phyloP scores from a whole-genome alignment of 371 early-diverging fungal species.

The Actinomortierella wolfii region DNA sequence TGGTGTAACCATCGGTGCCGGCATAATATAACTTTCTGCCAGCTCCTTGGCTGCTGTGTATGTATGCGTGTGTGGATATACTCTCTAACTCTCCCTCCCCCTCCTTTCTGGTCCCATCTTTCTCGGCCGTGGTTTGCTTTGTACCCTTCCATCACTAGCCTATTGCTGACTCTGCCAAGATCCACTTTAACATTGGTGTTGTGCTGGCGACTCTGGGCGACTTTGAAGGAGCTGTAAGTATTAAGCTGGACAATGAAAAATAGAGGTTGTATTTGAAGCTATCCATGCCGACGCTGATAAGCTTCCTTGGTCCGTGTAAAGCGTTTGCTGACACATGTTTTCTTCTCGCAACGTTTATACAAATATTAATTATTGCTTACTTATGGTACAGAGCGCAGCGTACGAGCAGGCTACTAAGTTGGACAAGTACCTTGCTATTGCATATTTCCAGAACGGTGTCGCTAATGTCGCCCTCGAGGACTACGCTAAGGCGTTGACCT shows the following conservation, averaged over 20 bases:
- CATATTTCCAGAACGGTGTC: constrained; percentile 91
- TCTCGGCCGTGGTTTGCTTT: neutral
- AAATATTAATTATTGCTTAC: neutral
- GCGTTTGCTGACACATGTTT: neutral
- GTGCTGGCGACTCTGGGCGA: constrained; percentile 76
- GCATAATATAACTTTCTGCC: too few relatives aligned
- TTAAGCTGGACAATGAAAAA: constrained; percentile 5
- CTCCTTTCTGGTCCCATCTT: neutral
- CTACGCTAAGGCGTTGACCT: constrained; percentile 59
- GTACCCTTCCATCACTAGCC: constrained; percentile 50
- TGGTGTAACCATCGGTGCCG: too few relatives aligned
- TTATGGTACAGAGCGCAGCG: constrained; percentile 62
- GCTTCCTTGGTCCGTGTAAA: neutral
- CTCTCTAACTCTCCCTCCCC: neutral
- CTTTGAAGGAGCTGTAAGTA: constrained; percentile 82
- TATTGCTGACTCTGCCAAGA: constrained; percentile 91
- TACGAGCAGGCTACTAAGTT: constrained; percentile 74
- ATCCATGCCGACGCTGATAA: neutral
- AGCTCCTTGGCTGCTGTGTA: too few relatives aligned
- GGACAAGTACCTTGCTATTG: constrained; percentile 91
- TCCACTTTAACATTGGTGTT: constrained; percentile 94
- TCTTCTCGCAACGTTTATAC: constrained; percentile 3
- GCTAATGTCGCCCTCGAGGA: constrained; percentile 80
- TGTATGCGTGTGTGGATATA: too few relatives aligned
- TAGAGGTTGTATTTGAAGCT: neutral